Evolutionary conservation across 2,329 filamentous ascomycete genomes (phyloP).

Genomic region (Pseudopithomyces chartarum): DNA sequence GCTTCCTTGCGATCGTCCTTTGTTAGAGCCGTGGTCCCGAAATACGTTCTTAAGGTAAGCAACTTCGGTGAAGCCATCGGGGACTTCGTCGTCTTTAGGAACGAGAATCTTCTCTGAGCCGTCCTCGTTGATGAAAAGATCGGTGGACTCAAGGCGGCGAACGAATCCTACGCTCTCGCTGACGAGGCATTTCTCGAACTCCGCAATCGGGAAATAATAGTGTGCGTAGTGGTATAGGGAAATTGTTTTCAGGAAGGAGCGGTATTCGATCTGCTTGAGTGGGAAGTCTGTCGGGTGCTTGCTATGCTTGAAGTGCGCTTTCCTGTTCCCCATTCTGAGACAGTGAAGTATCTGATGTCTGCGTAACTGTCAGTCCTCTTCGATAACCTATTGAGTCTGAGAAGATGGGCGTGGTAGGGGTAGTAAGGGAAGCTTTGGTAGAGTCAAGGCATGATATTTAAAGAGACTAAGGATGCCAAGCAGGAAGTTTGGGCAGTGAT

Average conservation of each 20-base stretch:
- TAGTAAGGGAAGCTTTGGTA: too few species aligned
- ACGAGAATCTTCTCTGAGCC: neutral
- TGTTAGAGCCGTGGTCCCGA: conserved; percentile 9
- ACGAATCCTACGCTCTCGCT: conserved; percentile 16
- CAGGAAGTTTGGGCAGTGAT: too few species aligned
- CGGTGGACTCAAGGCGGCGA: conserved; percentile 13
- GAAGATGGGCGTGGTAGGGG: too few species aligned
- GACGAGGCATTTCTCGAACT: conserved; percentile 8
- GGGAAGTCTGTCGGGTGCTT: neutral
- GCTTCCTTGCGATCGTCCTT: conserved; percentile 18
- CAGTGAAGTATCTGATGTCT: too few species aligned
- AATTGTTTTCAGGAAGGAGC: conserved; percentile 20
- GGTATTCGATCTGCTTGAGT: conserved; percentile 12
- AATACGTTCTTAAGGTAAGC: conserved; percentile 23
- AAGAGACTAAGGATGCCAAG: too few species aligned
- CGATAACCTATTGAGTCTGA: too few species aligned
- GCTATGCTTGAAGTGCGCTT: neutral
- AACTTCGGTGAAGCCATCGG: conserved; percentile 21
- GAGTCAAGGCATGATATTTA: too few species aligned
- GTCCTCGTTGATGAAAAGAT: conserved; percentile 9
- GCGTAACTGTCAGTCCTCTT: too few species aligned
- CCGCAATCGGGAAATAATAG: conserved; percentile 6
- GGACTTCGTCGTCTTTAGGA: conserved; percentile 22
- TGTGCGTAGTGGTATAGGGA: conserved; percentile 26
- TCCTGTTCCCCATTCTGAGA: too few species aligned